Evolutionary conservation across 2,329 filamentous ascomycete genomes (phyloP).

Genomic region (Aureobasidium sp.): DNA sequence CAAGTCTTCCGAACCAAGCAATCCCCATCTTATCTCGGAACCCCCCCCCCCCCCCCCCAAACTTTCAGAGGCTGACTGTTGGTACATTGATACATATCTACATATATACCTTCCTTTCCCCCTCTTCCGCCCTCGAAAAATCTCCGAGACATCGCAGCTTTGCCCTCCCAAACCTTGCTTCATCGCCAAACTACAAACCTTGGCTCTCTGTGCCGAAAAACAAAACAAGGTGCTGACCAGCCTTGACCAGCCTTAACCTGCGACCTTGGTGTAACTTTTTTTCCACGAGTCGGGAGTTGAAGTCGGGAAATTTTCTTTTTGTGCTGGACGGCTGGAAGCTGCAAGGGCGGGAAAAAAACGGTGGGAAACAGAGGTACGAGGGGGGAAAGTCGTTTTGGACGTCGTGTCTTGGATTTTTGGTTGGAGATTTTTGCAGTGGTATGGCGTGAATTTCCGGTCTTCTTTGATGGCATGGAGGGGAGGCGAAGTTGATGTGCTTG

Average conservation of each 20-base stretch:
- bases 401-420: neutral
- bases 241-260: too few relatives aligned
- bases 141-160: neutral
- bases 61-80: too few relatives aligned
- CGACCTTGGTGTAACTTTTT: too few relatives aligned
- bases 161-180: neutral
- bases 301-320: neutral
- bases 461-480: neutral
- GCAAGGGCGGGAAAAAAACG: neutral
- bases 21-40: too few relatives aligned
- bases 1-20: too few relatives aligned
- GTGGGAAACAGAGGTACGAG: neutral
- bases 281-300: too few relatives aligned
- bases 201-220: too few relatives aligned
- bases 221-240: too few relatives aligned
- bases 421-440: neutral
- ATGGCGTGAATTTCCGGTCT: too few relatives aligned
- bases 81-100: neutral
- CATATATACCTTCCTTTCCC: neutral
- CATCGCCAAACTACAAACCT: neutral
- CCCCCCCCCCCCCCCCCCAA: too few relatives aligned
- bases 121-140: neutral
- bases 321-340: too few relatives aligned
- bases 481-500: too few relatives aligned
- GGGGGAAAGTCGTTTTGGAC: neutral